phyloP scores from a whole-genome alignment of 1,139 yeast genomes.

The Scheffersomyces titani region DNA sequence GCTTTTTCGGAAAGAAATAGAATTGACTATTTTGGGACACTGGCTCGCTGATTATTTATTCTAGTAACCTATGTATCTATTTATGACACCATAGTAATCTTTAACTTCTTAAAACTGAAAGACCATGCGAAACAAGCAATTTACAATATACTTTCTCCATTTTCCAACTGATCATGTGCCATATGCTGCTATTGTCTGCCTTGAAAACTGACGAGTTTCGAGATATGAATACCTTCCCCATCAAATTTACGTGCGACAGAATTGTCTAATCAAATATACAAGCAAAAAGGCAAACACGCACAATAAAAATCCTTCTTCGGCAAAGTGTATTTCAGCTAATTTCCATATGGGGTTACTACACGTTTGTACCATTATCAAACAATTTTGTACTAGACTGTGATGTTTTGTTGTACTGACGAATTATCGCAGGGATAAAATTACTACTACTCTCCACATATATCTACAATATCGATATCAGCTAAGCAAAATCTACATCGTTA shows the following conservation, averaged over 20 bases:
- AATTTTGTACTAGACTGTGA: neutral
- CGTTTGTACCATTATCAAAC: neutral
- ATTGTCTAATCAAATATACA: too few relatives aligned
- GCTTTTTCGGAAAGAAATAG: constrained; percentile 33
- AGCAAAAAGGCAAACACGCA: neutral
- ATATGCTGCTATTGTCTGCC: neutral
- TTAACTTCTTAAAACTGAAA: too few relatives aligned
- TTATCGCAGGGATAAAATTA: neutral
- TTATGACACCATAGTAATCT: neutral
- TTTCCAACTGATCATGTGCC: neutral
- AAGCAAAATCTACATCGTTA: too few relatives aligned
- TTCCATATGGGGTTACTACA: neutral
- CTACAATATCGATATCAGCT: neutral
- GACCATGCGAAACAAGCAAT: neutral
- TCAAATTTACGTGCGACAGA: neutral
- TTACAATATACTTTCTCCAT: neutral
- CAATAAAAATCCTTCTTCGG: neutral
- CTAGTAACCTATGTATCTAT: neutral
- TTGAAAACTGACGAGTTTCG: neutral
- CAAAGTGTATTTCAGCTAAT: neutral
- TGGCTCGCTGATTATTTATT: neutral
- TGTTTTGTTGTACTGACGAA: neutral
- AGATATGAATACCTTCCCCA: neutral
- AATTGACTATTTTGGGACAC: neutral
- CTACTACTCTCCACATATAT: neutral